These are phyloP conservation scores for Plicaturopsis crispa DNA, from an alignment of 768 basidiomycete species.

Conservation along the genomic window DNA sequence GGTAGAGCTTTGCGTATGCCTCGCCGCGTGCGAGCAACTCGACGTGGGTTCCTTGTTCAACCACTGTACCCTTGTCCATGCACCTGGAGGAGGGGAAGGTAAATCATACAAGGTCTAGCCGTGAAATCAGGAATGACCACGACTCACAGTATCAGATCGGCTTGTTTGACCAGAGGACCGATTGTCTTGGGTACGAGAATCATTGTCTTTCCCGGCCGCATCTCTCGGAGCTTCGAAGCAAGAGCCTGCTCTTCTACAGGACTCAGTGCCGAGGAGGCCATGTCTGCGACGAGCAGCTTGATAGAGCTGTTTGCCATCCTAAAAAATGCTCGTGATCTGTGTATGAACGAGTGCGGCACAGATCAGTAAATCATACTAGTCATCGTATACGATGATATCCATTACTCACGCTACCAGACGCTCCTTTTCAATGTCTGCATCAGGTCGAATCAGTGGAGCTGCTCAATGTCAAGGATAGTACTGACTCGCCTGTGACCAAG, in stretches of 20 bases:
- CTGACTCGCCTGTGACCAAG: neutral
- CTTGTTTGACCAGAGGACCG: conserved; percentile 37
- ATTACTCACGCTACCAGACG: conserved; percentile 18
- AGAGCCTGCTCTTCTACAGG: conserved; percentile 44
- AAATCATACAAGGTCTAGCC: conserved; percentile 2
- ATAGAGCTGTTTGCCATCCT: conserved; percentile 23
- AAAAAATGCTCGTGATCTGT: conserved; percentile 19
- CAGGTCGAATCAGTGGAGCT: neutral
- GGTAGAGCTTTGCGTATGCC: conserved; percentile 10
- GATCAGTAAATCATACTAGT: neutral
- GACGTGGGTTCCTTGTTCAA: conserved; percentile 17
- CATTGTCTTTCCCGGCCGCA: conserved; percentile 41
- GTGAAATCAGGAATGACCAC: neutral
- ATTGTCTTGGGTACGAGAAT: conserved; percentile 53
- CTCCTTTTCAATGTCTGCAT: conserved; percentile 24
- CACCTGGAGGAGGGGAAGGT: conserved; percentile 10
- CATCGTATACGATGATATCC: neutral
- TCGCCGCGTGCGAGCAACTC: conserved; percentile 12
- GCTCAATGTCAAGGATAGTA: neutral
- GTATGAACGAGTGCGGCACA: neutral
- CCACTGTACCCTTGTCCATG: conserved; percentile 16
- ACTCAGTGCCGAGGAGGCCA: conserved; percentile 52
- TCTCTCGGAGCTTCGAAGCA: conserved; percentile 28
- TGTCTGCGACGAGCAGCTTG: conserved; percentile 46
- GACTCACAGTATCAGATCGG: conserved; percentile 45